Conservation (phyloP, 2,329 filamentous ascomycete genomes). For the Aspergillus hortae region DNA sequence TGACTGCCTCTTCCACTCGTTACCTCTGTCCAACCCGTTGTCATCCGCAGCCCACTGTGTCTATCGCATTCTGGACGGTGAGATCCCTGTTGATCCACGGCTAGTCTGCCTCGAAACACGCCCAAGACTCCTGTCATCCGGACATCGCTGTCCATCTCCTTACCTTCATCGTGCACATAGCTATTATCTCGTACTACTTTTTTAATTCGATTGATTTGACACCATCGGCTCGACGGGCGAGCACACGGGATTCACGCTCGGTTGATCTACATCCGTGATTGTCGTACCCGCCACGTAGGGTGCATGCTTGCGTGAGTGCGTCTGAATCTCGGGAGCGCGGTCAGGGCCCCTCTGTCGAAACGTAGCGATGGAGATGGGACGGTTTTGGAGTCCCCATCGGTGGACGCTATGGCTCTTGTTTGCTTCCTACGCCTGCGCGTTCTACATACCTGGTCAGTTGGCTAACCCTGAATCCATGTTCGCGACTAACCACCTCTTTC, state of each 20-base stretch:
- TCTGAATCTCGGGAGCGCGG: constrained; percentile 7
- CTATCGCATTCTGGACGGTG: constrained; percentile 5
- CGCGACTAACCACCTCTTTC: constrained; percentile 4
- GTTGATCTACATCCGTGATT: constrained; percentile 12
- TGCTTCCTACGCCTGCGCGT: constrained; percentile 58
- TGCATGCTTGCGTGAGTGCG: constrained; percentile 10
- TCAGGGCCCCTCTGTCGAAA: constrained; percentile 1
- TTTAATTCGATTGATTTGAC: not conserved
- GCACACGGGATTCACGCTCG: constrained; percentile 1
- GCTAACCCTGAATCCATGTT: not conserved
- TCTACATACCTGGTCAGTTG: constrained; percentile 77
- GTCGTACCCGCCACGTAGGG: constrained; percentile 17
- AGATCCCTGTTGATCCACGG: not conserved
- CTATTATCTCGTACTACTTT: not conserved
- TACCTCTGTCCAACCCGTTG: constrained; percentile 7
- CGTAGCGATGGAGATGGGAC: constrained; percentile 13
- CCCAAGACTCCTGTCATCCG: not conserved
- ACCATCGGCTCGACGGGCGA: not conserved
- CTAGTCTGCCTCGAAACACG: not conserved
- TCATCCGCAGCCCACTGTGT: not conserved
- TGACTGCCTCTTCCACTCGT: constrained; percentile 28
- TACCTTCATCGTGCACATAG: not conserved
- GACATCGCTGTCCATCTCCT: not conserved
- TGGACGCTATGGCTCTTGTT: constrained; percentile 46
- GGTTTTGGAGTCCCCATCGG: constrained; percentile 10